Percentiles rank a stretch among this genome's conserved stretches.
phyloP scores from a whole-genome alignment of 805 yeast genomes.

The Yarrowia sp. region DNA sequence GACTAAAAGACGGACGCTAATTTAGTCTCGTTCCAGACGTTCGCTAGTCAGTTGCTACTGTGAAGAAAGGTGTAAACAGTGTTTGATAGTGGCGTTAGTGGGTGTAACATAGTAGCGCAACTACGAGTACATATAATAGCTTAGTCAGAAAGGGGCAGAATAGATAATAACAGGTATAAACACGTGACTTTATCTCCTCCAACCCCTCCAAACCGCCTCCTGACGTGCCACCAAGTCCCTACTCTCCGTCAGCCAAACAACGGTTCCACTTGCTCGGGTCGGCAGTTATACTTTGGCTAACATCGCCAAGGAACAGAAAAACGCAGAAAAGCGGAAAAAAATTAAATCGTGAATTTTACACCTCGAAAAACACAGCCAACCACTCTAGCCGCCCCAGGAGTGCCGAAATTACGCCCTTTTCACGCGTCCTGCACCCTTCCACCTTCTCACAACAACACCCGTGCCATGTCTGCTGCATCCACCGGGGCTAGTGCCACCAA shows the following conservation, averaged over 20 bases:
- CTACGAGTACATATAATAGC: too few species aligned
- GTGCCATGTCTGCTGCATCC: slow-evolving; percentile 7
- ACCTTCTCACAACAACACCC: neutral
- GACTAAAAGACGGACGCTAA: neutral
- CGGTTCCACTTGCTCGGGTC: slow-evolving; percentile 10
- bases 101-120: too few species aligned
- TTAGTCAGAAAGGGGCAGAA: neutral
- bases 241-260: neutral
- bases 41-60: neutral
- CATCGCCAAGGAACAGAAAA: slow-evolving; percentile 8
- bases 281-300: slow-evolving; percentile 18
- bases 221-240: neutral
- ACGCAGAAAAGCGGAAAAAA: neutral
- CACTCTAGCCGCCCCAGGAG: neutral
- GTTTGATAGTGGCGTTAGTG: too few species aligned
- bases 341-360: neutral
- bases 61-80: too few species aligned
- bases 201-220: neutral
- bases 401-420: neutral
- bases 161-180: neutral
- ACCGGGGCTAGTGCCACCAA: slow-evolving; percentile 10
- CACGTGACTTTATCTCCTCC: neutral
- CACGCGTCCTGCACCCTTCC: neutral
- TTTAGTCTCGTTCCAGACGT: neutral
- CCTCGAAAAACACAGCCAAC: neutral